Base-by-base conservation (phyloP, 2,329 filamentous ascomycete species). In the Metarhizium sp. region DNA sequence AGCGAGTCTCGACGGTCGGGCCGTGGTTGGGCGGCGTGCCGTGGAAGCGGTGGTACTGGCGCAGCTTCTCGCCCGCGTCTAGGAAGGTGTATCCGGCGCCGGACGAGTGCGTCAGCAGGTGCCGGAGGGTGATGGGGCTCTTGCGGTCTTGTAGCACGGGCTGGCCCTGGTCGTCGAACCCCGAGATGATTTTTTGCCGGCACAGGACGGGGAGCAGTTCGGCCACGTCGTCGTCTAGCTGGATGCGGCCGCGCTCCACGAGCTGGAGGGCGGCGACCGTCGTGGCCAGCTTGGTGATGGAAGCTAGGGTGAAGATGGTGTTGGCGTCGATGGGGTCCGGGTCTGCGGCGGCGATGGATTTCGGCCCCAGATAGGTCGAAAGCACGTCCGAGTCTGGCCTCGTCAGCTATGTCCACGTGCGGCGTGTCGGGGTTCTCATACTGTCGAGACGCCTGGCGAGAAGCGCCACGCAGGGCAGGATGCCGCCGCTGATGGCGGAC, bases 381-480 rank as follows among this genome's bases (percentile, higher is more conserved):
- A 25, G 25, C 25, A 25, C 25, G 25, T 25, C 25, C 25, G 25
- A 25, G 25, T 25, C 25, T 25, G 25, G 25, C 25, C 25, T 25
- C 25, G 25, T 25, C 25, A 25, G 25, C 25, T 25, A 25, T 25
- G 25, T 25, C 25, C 25, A 4, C 4, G 25, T 25, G 25, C 3
- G 25, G 25, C 25, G 25, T 25, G 25, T 25, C 45, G 38, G 25
- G 32, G 53, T 42, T 25, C 25, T 25, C 25, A 25, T 25, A 25
- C 25, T 25, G 25, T 25, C 25, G 25, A 25, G 25, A 25, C 25
- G 25, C 4, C 25, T 25, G 25, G 25, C 25, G 60, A 71, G 71
- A 36, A 72, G 78, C 55, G 79, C 82, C 61, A 69, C 69, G 66
- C 69, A 79, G 55, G 82, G 79, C 79, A 73, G 72, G 10, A 70